Base-by-base conservation (phyloP, 2,329 filamentous ascomycete species). In the Cladophialophora bantiana region DNA sequence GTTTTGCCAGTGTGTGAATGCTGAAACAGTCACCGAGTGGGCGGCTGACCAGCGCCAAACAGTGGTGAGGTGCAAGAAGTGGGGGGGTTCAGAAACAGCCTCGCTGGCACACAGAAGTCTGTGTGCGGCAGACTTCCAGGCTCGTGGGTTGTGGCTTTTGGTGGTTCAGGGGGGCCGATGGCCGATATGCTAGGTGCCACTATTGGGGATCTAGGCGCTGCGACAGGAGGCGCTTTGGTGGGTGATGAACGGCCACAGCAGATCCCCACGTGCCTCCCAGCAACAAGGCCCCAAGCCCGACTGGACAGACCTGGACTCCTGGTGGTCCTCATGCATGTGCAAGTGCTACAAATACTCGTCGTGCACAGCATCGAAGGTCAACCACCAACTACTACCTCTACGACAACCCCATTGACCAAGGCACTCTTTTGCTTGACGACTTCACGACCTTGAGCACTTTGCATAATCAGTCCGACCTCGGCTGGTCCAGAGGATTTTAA, bases 21-120 rank as follows among this genome's bases (percentile, higher is more conserved):
- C 42, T 70, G 68, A 70, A 64, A 70, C 68, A 58, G 63, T 68
- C 65, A 66, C 59, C 56, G 61, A 64, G 61, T 59, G 66, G 66
- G 65, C 65, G 68, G 66, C 58, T 70, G 59, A 50, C 45, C 48
- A 60, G 18, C 59, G 61, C 65, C 55, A 68, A 66, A 65, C 62
- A 65, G 65, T 65, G 65, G 65, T 66, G 62, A 70, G 68, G 59
- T 66, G 53, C 42, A 42, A 32, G 36, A 57, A 32, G 60, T 68
- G 64, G 65, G 45, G 66, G 34, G 38, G 15, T 20, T 35, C 34
- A 35, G 42, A 52, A 35, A 31, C 26, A 20, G 50, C 13, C 50
- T 50, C 26, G 26, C n/a, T 13, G 45, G 34, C 52, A 13, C 32
- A 20, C 26, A 40, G 48, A 18, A 15, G 60, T 10, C 48, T 56